Percentiles rank a stretch among this genome's conserved stretches.
These are phyloP conservation scores for Brasilioporus rufonigricans DNA, from an alignment of 768 basidiomycete species.

Conservation along the genomic window DNA sequence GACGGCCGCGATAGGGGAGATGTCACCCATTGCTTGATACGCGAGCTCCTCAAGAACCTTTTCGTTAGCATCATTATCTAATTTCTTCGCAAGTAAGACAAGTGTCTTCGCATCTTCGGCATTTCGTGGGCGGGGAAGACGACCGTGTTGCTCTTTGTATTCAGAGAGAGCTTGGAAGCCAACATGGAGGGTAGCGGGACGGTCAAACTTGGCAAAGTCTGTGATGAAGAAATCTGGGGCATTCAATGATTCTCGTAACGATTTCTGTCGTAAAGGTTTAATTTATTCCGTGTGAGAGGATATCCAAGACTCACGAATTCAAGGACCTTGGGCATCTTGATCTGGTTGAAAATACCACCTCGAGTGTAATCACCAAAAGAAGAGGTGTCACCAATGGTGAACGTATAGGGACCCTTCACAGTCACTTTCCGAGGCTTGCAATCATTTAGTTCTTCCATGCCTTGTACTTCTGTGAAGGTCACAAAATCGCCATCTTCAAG, in stretches of 20 bases:
- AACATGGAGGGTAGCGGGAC: slow-evolving; percentile 84
- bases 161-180: slow-evolving; percentile 93
- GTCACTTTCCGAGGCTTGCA: slow-evolving; percentile 89
- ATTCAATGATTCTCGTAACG: slow-evolving; percentile 79
- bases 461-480: slow-evolving; percentile 93
- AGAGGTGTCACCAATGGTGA: slow-evolving; percentile 90
- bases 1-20: slow-evolving; percentile 89
- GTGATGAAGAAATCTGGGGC: slow-evolving; percentile 88
- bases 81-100: slow-evolving; percentile 73
- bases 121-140: slow-evolving; percentile 82
- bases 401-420: slow-evolving; percentile 97
- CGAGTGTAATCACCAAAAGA: slow-evolving; percentile 71
- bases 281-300: not conserved
- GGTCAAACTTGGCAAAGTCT: slow-evolving; percentile 97
- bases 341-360: slow-evolving; percentile 96
- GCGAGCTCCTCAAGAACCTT: slow-evolving; percentile 80
- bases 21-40: slow-evolving; percentile 88
- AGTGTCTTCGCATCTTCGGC: slow-evolving; percentile 71
- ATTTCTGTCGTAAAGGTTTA: slow-evolving; percentile 61
- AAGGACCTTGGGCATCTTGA: slow-evolving; percentile 97
- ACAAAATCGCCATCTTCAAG: slow-evolving; percentile 99
- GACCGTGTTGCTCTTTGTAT: slow-evolving; percentile 61
- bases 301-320: slow-evolving; percentile 70
- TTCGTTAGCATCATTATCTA: slow-evolving; percentile 76
- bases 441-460: slow-evolving; percentile 88